Percentiles rank a stretch among this genome's conserved stretches.
phyloP scores from a whole-genome alignment of 2,329 filamentous ascomycete species.

The Sporothrix variecibatus region DNA sequence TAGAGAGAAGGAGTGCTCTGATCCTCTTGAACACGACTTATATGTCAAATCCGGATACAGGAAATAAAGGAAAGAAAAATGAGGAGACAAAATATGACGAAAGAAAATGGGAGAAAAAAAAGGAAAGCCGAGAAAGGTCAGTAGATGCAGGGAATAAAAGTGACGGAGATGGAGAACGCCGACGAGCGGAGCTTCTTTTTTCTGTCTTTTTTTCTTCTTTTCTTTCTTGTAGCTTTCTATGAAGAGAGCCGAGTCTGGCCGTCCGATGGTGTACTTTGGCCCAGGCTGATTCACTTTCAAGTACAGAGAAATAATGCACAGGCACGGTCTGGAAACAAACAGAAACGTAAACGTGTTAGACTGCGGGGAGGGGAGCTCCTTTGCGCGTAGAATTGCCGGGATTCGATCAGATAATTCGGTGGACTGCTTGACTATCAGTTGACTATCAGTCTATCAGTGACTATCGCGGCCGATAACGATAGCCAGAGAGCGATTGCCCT shows the following conservation, averaged over 20 bases:
- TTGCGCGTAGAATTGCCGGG: not conserved
- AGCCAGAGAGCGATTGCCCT: not conserved
- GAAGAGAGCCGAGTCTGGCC: slow-evolving; percentile 1
- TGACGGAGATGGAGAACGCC: slow-evolving; percentile 5
- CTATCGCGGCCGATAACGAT: slow-evolving; percentile 18
- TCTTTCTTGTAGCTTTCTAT: not conserved
- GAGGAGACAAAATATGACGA: not conserved
- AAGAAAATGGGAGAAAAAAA: not conserved
- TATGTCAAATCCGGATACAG: not conserved
- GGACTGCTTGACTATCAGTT: slow-evolving; percentile 1
- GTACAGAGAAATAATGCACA: not conserved
- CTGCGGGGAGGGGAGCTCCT: not conserved
- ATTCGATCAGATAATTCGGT: slow-evolving; percentile 18
- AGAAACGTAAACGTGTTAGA: not conserved
- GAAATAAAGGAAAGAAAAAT: not conserved
- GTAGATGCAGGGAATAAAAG: not conserved
- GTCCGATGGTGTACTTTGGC: not conserved
- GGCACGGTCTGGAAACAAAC: not conserved
- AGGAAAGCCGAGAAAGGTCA: not conserved
- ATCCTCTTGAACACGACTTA: not conserved
- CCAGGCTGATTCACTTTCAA: not conserved
- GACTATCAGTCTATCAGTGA: not conserved
- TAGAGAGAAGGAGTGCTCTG: not conserved
- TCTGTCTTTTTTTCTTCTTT: not conserved
- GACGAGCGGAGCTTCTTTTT: slow-evolving; percentile 17